Evolutionary conservation across 139 green algal species (phyloP).

Genomic region (Pleodorina starrii): DNA sequence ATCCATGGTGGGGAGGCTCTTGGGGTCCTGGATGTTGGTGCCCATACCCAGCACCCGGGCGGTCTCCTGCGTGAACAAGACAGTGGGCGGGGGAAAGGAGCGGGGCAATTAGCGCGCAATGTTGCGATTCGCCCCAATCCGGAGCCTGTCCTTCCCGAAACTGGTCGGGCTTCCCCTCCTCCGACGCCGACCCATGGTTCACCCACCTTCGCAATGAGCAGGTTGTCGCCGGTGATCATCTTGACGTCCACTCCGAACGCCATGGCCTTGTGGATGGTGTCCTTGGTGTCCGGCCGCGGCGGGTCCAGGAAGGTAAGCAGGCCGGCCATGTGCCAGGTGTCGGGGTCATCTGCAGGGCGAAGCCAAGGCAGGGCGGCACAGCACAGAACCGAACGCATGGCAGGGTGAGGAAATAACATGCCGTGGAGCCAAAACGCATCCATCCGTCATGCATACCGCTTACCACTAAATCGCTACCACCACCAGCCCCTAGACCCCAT

Average conservation of each 20-base stretch:
- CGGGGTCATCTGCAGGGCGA: neutral
- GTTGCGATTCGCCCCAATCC: no score
- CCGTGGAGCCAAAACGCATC: no score
- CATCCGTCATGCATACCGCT: no score
- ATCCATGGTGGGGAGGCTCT: constrained; percentile 66
- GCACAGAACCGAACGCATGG: no score
- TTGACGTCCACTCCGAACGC: constrained; percentile 90
- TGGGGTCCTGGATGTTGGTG: constrained; percentile 81
- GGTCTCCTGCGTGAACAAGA: constrained; percentile 85
- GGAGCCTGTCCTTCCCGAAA: no score
- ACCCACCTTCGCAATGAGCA: constrained; percentile 82
- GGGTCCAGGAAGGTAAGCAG: constrained; percentile 93
- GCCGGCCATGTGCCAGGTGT: constrained; percentile 78
- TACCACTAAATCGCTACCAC: no score
- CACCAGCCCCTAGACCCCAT: no score
- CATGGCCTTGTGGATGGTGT: constrained; percentile 82
- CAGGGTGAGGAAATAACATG: no score
- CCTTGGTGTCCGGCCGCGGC: constrained; percentile 87
- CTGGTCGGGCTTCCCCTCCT: no score
- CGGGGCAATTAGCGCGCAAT: neutral
- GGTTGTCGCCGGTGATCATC: constrained; percentile 92
- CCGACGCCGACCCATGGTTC: no score
- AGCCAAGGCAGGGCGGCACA: no score
- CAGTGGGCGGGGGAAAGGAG: no score
- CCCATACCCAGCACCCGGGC: constrained; percentile 84